Evolutionary conservation across 176 grass and related monocot genomes (phyloP).

Genomic region (Dendrocalamus sinicus): DNA sequence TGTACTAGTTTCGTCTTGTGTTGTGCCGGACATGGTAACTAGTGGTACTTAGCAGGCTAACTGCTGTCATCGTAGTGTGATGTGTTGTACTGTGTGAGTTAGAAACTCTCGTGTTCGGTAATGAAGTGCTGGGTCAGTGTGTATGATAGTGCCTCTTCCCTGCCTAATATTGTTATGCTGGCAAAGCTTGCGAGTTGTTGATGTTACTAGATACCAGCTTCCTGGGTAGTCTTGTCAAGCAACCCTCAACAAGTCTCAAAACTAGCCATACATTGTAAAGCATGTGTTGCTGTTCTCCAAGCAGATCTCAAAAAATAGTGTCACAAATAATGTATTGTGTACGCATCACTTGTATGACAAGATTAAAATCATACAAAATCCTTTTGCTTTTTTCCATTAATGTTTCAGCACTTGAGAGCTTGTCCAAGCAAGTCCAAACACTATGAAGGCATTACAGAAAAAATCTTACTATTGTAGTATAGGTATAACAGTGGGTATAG

Average conservation of each 20-base stretch:
- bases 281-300: background rate
- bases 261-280: background rate
- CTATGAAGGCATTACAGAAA: background rate
- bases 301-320: background rate
- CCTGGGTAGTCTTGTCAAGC: background rate
- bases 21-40: slow-evolving; percentile 47
- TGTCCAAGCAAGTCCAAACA: background rate
- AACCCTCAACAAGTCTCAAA: background rate
- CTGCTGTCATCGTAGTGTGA: slow-evolving; percentile 42
- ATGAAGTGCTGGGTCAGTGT: slow-evolving; percentile 35
- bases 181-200: background rate
- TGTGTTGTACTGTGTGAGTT: background rate
- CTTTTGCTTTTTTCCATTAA: background rate
- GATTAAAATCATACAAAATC: no score
- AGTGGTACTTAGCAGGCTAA: slow-evolving; percentile 47
- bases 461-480: background rate
- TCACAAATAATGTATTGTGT: background rate
- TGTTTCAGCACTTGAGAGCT: background rate
- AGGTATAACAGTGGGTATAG: no score
- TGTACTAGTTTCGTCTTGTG: slow-evolving; percentile 40
- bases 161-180: background rate
- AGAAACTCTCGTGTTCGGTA: slow-evolving; percentile 38
- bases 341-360: background rate
- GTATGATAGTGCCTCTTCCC: slow-evolving; percentile 29
- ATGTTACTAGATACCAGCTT: background rate